These are phyloP conservation scores for Chimonanthus praecox DNA, from an alignment of 164 flowering plant genomes.

Conservation along the genomic window DNA sequence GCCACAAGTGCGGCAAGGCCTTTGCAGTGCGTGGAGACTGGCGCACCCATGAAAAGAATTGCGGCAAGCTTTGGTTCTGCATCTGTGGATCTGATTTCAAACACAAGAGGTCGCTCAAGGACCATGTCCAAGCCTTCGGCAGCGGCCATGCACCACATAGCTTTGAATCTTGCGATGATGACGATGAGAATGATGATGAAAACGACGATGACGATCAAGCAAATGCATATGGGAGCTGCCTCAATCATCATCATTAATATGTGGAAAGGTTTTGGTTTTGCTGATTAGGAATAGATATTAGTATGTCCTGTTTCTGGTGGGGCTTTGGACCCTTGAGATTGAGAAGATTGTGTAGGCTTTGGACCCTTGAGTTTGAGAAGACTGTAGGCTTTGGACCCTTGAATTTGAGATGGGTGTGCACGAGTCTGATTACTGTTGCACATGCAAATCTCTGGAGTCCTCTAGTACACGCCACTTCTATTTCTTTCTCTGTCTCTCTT, in stretches of 20 bases:
- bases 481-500: background rate
- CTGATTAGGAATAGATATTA: background rate
- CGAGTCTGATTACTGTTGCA: background rate
- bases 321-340: background rate
- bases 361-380: background rate
- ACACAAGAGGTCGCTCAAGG: conserved; percentile 74
- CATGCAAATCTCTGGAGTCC: background rate
- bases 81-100: conserved; percentile 72
- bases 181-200: conserved; percentile 14
- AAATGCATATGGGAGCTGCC: background rate
- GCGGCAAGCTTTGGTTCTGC: conserved; percentile 73
- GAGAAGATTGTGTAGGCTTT: background rate
- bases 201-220: background rate
- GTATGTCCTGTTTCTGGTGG: background rate
- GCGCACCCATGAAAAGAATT: conserved; percentile 79
- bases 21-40: conserved; percentile 77
- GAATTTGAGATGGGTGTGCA: conserved; percentile 2
- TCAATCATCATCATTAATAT: background rate
- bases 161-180: conserved; percentile 23
- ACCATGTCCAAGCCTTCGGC: conserved; percentile 63
- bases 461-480: background rate
- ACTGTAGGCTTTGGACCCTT: background rate
- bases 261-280: background rate
- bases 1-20: conserved; percentile 58
- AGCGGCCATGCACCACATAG: conserved; percentile 49